A percentile compares a stretch with the other conserved stretches of the same genome.
phyloP scores from a whole-genome alignment of 148 eudicot species.

The Rhododendron ovatum region DNA sequence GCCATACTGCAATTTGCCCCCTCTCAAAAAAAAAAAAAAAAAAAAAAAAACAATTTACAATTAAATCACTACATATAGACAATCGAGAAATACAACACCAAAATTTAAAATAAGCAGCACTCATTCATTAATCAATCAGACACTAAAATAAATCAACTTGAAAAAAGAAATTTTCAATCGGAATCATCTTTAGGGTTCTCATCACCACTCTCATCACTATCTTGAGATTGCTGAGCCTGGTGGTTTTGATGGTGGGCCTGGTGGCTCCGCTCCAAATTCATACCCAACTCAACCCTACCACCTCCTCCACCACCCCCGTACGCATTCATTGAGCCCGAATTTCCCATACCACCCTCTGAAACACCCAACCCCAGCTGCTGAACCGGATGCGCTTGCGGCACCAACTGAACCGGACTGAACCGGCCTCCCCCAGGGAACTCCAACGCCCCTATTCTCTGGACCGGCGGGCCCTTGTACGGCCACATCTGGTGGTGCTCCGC shows the following conservation, averaged over 20 bases:
- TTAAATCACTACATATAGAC: background rate
- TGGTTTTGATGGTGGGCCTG: background rate
- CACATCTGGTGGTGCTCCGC: conserved; percentile 21
- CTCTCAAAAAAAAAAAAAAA: too few species aligned
- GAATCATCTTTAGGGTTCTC: conserved; percentile 23
- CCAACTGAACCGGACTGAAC: conserved; percentile 27
- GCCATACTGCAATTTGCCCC: background rate
- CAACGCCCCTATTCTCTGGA: conserved; percentile 26
- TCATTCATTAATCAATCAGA: background rate
- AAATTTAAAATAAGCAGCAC: background rate
- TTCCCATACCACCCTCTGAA: conserved; percentile 24
- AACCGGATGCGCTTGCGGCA: conserved; percentile 21
- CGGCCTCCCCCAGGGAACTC: conserved; percentile 26
- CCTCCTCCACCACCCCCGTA: conserved; percentile 5
- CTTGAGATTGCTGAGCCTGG: background rate
- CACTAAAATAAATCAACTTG: background rate
- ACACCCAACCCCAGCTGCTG: conserved; percentile 26
- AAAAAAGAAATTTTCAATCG: background rate
- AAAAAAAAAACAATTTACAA: background rate
- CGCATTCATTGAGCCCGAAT: conserved; percentile 22
- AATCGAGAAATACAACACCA: background rate
- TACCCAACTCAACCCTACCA: conserved; percentile 27
- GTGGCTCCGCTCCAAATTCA: conserved; percentile 33
- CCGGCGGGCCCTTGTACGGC: conserved; percentile 26
- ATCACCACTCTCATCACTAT: conserved; percentile 22